These are phyloP conservation scores for Fusarium burgessii DNA, from an alignment of 2,329 filamentous ascomycete species.

Conservation along the genomic window DNA sequence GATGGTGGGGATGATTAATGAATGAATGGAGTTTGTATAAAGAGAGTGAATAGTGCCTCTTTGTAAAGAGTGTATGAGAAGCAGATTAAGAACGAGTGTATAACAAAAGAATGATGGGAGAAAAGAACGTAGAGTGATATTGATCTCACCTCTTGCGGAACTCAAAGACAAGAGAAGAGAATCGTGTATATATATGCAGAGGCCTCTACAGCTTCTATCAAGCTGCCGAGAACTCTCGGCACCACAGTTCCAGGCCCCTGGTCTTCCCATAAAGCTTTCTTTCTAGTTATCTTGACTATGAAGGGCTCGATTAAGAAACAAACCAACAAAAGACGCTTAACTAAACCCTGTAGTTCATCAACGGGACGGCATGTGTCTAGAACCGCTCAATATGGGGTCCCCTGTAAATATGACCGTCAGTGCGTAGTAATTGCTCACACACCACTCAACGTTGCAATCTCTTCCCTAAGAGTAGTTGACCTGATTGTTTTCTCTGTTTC, in stretches of 20 bases:
- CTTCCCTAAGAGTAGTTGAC: background rate
- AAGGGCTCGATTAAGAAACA: constrained; percentile 5
- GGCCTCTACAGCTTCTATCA: background rate
- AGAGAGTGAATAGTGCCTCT: constrained; percentile 10
- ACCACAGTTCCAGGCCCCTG: constrained; percentile 27
- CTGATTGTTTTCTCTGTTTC: background rate
- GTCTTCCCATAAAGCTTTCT: constrained; percentile 14
- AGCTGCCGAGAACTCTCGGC: constrained; percentile 35
- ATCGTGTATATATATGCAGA: constrained; percentile 20
- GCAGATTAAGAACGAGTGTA: constrained; percentile 3
- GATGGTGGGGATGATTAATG: background rate
- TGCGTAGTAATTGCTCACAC: constrained; percentile 10
- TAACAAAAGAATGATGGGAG: constrained; percentile 13
- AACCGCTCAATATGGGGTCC: constrained; percentile 10
- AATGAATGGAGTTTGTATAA: background rate
- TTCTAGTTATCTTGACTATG: constrained; percentile 7
- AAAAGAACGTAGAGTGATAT: constrained; percentile 18
- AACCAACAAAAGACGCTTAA: constrained; percentile 5
- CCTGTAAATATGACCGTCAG: constrained; percentile 6
- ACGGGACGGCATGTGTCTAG: constrained; percentile 20
- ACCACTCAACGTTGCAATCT: constrained; percentile 8
- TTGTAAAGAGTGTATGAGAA: constrained; percentile 13
- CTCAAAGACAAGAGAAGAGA: background rate
- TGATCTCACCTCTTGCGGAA: background rate
- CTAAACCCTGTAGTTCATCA: constrained; percentile 13